Evolutionary conservation across 1,139 yeast genomes (phyloP), one percentile per base, ranked within the genome.

Genomic region (Meyerozyma carpophila): DNA sequence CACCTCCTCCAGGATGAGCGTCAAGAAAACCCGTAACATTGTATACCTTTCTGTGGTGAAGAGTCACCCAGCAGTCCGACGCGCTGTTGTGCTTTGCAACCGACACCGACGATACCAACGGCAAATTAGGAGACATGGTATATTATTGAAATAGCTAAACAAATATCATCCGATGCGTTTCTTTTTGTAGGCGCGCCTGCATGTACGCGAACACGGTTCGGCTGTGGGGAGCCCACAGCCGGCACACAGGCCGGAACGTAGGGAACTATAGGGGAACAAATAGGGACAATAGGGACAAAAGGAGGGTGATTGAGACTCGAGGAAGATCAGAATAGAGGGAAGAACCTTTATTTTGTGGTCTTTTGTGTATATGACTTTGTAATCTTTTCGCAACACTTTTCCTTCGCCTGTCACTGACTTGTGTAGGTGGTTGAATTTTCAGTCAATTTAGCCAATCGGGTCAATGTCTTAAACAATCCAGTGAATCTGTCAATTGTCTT

Each of bases 1-100:
- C 91, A 4, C 77, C 81, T 13, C 96, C 97, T 44, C 87, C 96
- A 0, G 97, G 96, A 61, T 90, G 96, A 54, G 85, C 91, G 32
- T 82, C 84, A 38, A 90, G 58, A 55, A 90, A 93, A 7, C 67
- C 75, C 0, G 93, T 83, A 41, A 91, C 90, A 60, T 93, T 81
- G 60, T 90, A 91, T 36, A 93, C 81, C 56, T 87, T 88, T 56
- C 96, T 74, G 48, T 65, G 55, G 63, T 84, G 69, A 24, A 90
- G 67, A 2, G 95, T 79, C 41, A 91, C 95, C 87, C 95, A 86
- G 52, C 88, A 82, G 51, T 84, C 83, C 25, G 65, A 59, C 21
- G 61, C 62, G 8, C 71, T 63, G 58, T 68, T 68, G 61, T 86
- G 94, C 36, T 61, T 54, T 25, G 65, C 65, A 13, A 87, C 74